A percentile compares a stretch with the other conserved stretches of the same genome.
phyloP scores from a whole-genome alignment of 2,329 filamentous ascomycete species.

The Mariannaea sp. region DNA sequence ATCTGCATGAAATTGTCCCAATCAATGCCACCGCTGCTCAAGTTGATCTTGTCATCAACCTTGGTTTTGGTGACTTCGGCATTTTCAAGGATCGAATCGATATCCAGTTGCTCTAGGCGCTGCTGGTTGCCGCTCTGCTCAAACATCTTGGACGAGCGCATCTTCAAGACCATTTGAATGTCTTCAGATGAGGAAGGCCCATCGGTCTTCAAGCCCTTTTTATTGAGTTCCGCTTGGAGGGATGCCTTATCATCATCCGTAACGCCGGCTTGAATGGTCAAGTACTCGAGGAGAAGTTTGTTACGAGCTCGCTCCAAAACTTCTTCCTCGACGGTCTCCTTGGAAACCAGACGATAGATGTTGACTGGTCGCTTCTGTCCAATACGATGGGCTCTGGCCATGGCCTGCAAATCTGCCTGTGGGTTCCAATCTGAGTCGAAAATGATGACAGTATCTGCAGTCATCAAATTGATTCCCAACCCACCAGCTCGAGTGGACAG shows the following conservation, averaged over 20 bases:
- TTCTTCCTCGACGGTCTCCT: constrained; percentile 98
- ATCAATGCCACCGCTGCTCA: constrained; percentile 82
- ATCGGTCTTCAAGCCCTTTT: constrained; percentile 73
- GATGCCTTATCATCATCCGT: constrained; percentile 93
- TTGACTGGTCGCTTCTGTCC: constrained; percentile 96
- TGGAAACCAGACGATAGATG: constrained; percentile 94
- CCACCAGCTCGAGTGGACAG: constrained; percentile 94
- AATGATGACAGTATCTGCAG: constrained; percentile 94
- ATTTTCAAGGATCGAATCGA: constrained; percentile 95
- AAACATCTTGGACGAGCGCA: constrained; percentile 98
- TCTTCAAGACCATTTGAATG: constrained; percentile 95
- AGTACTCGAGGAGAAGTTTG: constrained; percentile 95
- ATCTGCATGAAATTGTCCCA: constrained; percentile 98
- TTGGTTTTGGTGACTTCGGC: constrained; percentile 97
- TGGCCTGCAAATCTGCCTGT: constrained; percentile 95
- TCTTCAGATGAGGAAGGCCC: constrained; percentile 92
- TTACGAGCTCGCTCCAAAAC: constrained; percentile 95
- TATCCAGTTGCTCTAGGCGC: constrained; percentile 95
- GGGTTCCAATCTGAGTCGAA: constrained; percentile 99
- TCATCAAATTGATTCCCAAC: constrained; percentile 99
- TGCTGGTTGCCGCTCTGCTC: constrained; percentile 96
- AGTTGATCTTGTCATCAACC: constrained; percentile 86
- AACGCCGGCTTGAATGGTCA: constrained; percentile 95
- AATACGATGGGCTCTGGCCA: constrained; percentile 97
- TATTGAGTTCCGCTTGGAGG: constrained; percentile 73